Evolutionary conservation across 805 yeast species (phyloP), one percentile per base, ranked within the genome.

Genomic region (Ogataea philodendri): DNA sequence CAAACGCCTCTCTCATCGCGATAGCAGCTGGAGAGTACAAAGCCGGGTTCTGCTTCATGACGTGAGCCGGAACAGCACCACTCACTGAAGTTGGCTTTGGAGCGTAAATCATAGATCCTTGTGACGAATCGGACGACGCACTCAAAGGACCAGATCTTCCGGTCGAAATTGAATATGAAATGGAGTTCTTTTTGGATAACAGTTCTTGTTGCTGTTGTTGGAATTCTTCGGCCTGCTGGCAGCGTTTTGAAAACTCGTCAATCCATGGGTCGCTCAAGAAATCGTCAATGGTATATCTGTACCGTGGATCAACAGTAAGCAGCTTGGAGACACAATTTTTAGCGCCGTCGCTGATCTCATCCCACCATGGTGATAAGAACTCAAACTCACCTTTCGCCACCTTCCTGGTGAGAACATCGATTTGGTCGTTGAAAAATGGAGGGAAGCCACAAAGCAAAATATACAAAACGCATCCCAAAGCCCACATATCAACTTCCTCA

Each of bases 401-500:
- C 49, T 84, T 82, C 46, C 76, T 82, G 4, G 94, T 84, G 41
- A 84, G 67, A 2, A 72, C 69, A 41, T 82, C 89, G 42, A 81
- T 81, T 41, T 79, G 66, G 54, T 84, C 93, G 55, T 86, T 94
- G 60, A 88, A 93, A 56, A 93, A 93, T 5, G 98, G 98, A 1
- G 98, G 98, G 63, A 93, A 93, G 3, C 98, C 98, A 65, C 97
- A 93, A 22, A 93, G 66, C 26, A 93, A 67, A 0, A 97, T 93
- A 57, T 93, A 93, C 37, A 93, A 64, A 0, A 93, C 96, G 64
- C 98, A 93, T 0, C 98, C 98, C 36, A 93, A 68, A 5, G 97
- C 97, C 98, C 98, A 93, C 93, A 93, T 86, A 59, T 93, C 98
- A 22, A 93, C 98, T 45, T 88, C 83, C 65, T 85, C 87, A 2